phyloP scores from a whole-genome alignment of 2,329 filamentous ascomycete species.

The Bipolaris victoriae region DNA sequence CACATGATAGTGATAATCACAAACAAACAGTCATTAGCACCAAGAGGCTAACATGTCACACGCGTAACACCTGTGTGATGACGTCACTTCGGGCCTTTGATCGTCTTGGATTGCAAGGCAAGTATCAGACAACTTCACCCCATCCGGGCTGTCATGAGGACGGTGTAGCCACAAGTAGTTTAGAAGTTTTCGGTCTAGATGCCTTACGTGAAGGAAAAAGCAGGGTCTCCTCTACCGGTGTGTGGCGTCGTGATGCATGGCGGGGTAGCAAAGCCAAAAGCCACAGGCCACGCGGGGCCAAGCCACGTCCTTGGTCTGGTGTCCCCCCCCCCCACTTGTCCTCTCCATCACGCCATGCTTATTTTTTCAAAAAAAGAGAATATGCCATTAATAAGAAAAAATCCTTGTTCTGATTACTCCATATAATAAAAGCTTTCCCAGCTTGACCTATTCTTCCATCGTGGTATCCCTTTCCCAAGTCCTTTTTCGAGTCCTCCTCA shows the following conservation, averaged over 20 bases:
- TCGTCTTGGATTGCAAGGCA: background rate
- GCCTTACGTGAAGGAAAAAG: background rate
- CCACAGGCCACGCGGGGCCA: background rate
- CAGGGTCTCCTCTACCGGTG: background rate
- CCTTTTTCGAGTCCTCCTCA: background rate
- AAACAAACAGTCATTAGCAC: background rate
- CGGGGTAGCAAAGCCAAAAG: background rate
- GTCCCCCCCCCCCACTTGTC: background rate
- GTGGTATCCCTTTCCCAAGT: too few species aligned
- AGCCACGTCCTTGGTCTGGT: background rate
- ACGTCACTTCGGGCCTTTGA: slow-evolving; percentile 18
- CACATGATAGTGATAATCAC: background rate
- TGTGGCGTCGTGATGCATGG: background rate
- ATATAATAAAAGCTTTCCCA: background rate
- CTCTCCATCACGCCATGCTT: background rate
- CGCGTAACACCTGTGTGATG: slow-evolving; percentile 16
- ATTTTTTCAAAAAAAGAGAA: background rate
- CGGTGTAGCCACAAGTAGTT: background rate
- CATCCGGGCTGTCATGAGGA: slow-evolving; percentile 17
- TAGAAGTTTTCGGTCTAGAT: background rate
- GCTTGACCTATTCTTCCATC: background rate
- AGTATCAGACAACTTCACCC: slow-evolving; percentile 3
- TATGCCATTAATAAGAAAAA: background rate
- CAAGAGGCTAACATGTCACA: slow-evolving; percentile 15
- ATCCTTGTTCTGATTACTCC: background rate